phyloP scores from a whole-genome alignment of 225 moss, liverwort and hornwort species.

The Lunularia cruciata region DNA sequence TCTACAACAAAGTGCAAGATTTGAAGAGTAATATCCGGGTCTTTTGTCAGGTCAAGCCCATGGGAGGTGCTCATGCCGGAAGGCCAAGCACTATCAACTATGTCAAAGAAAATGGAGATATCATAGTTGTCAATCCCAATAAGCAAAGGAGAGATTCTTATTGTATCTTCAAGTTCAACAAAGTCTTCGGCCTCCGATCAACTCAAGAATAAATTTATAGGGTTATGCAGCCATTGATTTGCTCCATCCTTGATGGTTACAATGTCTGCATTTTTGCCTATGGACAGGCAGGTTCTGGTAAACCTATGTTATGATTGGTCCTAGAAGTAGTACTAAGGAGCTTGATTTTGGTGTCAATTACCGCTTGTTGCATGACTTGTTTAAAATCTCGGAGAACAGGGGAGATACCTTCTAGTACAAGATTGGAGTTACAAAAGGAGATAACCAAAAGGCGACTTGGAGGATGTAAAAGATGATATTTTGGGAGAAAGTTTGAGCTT shows the following conservation, averaged over 20 bases:
- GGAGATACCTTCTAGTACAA: conserved; percentile 73
- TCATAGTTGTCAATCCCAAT: conserved; percentile 42
- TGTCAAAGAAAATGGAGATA: conserved; percentile 42
- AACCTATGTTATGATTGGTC: conserved; percentile 94
- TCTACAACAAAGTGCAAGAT: conserved; percentile 51
- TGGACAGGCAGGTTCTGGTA: conserved; percentile 89
- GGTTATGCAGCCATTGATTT: conserved; percentile 88
- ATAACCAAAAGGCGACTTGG: no score
- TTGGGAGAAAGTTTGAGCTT: no score
- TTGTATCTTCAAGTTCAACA: conserved; percentile 45
- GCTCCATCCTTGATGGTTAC: conserved; percentile 89
- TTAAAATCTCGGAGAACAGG: conserved; percentile 72
- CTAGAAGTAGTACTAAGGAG: conserved; percentile 49
- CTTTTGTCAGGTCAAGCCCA: conserved; percentile 43
- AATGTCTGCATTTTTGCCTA: conserved; percentile 98
- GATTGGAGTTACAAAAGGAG: no score
- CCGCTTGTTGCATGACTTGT: conserved; percentile 84
- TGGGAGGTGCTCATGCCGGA: conserved; percentile 15
- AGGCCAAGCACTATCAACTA: conserved; percentile 35
- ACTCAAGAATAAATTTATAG: conserved; percentile 76
- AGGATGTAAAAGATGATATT: no score
- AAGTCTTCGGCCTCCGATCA: conserved; percentile 36
- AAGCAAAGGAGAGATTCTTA: conserved; percentile 39
- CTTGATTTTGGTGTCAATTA: conserved; percentile 84
- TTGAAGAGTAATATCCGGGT: conserved; percentile 47